Evolutionary conservation across 176 grass and related monocot genomes (phyloP), one percentile per base, ranked within the genome.

Genomic region (Typha latifolia): DNA sequence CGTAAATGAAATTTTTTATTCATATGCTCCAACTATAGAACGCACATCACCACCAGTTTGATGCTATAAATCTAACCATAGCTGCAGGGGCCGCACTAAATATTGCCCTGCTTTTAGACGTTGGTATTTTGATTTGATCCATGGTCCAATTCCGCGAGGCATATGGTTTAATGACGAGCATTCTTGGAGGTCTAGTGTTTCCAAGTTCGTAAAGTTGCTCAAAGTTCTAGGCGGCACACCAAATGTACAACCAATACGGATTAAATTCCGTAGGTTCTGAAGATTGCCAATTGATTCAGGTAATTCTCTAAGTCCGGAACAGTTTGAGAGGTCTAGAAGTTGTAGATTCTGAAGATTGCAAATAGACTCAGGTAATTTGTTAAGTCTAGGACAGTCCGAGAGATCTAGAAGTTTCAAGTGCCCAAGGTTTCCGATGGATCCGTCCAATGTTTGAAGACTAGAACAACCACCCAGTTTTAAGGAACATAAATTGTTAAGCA

Each of bases 351-450:
- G 19, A 20, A 72, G 69, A 47, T 68, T 47, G 32, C 31, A 14
- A 47, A 68, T 12, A 2, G 65, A 68, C 15, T 43, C 26, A 68
- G 65, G 65, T 47, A 68, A 26, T 26, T 43, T 0, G 15, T 2
- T 13, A 32, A 67, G 14, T 14, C 37, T 14, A 14, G 14, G 21
- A 23, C 69, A 79, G 27, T 2, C 0, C 7, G 26, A 72, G 2
- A 66, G 52, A 53, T 82, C 29, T 8, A 82, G 48, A 67, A 70
- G 23, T 3, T 56, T 20, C 61, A 77, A 15, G 1, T 49, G 1
- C 3, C 48, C 63, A 0, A 82, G 79, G 6, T 66, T 47, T 61
- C 1, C 12, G 6, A 21, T 18, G 3, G 62, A 65, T 15, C 22
- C 14, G 12, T 21, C 14, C 3, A 65, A 29, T 31, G 23, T 31